Evolutionary conservation across 2,329 filamentous ascomycete genomes (phyloP).

Genomic region (Coniochaeta sp.): DNA sequence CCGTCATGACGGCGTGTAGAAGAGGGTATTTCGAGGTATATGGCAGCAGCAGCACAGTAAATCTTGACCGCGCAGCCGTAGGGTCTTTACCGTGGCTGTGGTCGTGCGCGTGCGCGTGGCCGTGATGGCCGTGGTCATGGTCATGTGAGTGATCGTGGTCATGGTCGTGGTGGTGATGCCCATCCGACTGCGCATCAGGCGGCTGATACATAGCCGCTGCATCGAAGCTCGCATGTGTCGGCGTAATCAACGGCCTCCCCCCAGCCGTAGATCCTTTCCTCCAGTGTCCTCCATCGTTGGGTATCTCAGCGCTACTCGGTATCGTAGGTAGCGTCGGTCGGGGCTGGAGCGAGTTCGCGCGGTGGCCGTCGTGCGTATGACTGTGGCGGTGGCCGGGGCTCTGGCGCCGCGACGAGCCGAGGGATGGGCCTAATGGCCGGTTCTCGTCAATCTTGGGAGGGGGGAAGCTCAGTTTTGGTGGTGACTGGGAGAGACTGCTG

Average conservation of each 20-base stretch:
- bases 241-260: constrained; percentile 31
- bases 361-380: constrained; percentile 21
- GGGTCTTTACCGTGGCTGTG: constrained; percentile 30
- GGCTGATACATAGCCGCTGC: constrained; percentile 20
- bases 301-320: neutral
- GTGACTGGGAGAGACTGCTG: constrained; percentile 29
- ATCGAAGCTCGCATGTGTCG: constrained; percentile 19
- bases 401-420: constrained; percentile 18
- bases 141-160: no score
- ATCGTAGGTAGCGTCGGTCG: constrained; percentile 26
- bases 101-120: constrained; percentile 26
- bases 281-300: constrained; percentile 29
- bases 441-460: constrained; percentile 6
- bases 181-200: constrained; percentile 7
- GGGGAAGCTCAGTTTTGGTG: constrained; percentile 20
- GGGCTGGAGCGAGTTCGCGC: constrained; percentile 25
- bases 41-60: constrained; percentile 68
- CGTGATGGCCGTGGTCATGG: constrained; percentile 22
- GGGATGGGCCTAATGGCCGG: constrained; percentile 11
- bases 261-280: constrained; percentile 31
- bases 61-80: constrained; percentile 49
- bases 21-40: constrained; percentile 67
- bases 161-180: constrained; percentile 12
- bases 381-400: constrained; percentile 23
- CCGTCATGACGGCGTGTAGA: constrained; percentile 75